A percentile compares a stretch with the other conserved stretches of the same genome.
These are phyloP conservation scores for Primulina eburnea DNA, from an alignment of 257 asterid genomes.

Conservation along the genomic window DNA sequence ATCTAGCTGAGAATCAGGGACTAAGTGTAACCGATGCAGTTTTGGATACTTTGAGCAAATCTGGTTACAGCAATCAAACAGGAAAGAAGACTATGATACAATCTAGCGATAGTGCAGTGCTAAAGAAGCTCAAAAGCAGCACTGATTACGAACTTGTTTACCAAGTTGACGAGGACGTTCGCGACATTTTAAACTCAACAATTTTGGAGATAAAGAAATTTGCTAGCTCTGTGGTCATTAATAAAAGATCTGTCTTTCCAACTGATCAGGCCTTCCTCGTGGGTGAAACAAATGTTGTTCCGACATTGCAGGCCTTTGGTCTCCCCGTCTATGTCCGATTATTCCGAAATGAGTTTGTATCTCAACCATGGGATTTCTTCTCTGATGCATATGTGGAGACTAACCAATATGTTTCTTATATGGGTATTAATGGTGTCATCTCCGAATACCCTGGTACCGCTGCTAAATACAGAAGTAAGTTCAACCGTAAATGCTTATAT, in stretches of 20 bases:
- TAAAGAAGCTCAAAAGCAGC: constrained; percentile 41
- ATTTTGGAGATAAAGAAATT: constrained; percentile 54
- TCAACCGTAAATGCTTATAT: neutral
- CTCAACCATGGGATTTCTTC: constrained; percentile 91
- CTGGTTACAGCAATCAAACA: constrained; percentile 55
- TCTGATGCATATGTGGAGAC: constrained; percentile 73
- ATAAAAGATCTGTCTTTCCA: constrained; percentile 56
- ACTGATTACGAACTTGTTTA: constrained; percentile 66
- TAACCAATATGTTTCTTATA: constrained; percentile 30
- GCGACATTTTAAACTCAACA: constrained; percentile 61
- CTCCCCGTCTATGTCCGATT: constrained; percentile 55
- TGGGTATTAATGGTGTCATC: constrained; percentile 51
- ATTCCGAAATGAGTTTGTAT: constrained; percentile 69
- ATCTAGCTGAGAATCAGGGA: constrained; percentile 67
- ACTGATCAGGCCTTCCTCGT: constrained; percentile 24
- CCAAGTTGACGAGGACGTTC: constrained; percentile 41
- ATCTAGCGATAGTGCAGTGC: constrained; percentile 68
- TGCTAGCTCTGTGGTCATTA: constrained; percentile 60
- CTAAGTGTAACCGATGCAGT: constrained; percentile 64
- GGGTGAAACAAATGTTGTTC: constrained; percentile 45
- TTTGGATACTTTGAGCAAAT: constrained; percentile 43
- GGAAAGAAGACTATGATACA: constrained; percentile 55
- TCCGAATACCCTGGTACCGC: constrained; percentile 78
- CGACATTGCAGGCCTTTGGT: constrained; percentile 46
- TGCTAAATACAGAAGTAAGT: constrained; percentile 74